A percentile compares a stretch with the other conserved stretches of the same genome.
Evolutionary conservation across 1,139 yeast genomes (phyloP).

Genomic region (Kluyveromyces marxianus): DNA sequence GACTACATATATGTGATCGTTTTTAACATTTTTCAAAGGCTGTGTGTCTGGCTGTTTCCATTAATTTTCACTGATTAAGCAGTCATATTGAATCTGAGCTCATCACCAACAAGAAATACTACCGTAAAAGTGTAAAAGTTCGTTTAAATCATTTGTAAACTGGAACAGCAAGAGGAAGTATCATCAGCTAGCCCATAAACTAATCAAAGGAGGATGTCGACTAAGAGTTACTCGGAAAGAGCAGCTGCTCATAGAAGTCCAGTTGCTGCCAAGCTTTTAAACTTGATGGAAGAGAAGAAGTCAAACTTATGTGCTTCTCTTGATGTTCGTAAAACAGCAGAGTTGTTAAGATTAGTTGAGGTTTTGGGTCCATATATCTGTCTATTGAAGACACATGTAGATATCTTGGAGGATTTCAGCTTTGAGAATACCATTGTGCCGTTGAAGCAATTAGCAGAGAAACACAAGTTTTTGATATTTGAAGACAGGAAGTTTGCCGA

Average conservation of each 20-base stretch:
- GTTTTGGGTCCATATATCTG: slow-evolving; percentile 86
- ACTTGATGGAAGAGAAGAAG: slow-evolving; percentile 69
- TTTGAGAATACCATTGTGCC: slow-evolving; percentile 75
- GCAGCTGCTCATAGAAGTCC: slow-evolving; percentile 68
- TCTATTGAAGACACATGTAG: slow-evolving; percentile 89
- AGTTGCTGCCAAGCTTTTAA: slow-evolving; percentile 68
- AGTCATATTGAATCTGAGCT: too few species aligned
- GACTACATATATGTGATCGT: too few species aligned
- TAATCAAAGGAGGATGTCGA: slow-evolving; percentile 17
- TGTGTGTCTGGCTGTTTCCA: too few species aligned
- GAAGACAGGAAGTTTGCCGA: slow-evolving; percentile 98
- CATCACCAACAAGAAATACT: too few species aligned
- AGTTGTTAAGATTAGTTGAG: slow-evolving; percentile 65
- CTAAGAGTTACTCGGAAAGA: slow-evolving; percentile 54
- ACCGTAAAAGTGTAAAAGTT: too few species aligned
- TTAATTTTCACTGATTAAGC: too few species aligned
- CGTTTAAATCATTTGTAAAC: too few species aligned
- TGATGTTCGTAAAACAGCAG: slow-evolving; percentile 75
- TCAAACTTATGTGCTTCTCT: slow-evolving; percentile 95
- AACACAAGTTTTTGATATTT: slow-evolving; percentile 79
- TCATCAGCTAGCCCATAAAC: not conserved
- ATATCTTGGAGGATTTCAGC: slow-evolving; percentile 81
- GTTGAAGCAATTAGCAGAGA: slow-evolving; percentile 56
- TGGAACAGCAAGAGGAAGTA: not conserved
- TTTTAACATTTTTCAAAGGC: too few species aligned